Evolutionary conservation across 208 protist genomes (phyloP).

Genomic region (Tritrichomonas musculus): DNA sequence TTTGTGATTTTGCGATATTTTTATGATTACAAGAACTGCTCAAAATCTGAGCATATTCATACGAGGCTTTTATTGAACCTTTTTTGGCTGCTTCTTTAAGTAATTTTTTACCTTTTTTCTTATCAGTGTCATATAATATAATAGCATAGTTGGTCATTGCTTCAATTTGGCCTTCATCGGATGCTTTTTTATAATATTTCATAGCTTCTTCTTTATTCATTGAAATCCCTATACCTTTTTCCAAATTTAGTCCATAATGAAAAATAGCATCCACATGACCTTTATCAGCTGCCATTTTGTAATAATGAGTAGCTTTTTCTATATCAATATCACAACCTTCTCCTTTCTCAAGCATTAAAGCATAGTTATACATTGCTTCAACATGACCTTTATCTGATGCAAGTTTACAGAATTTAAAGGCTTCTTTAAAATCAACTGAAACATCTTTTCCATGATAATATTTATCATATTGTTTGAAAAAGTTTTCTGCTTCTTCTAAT

Average conservation of each 20-base stretch:
- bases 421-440: no score
- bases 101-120: no score
- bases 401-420: no score
- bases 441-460: no score
- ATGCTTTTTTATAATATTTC: background rate
- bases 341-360: background rate
- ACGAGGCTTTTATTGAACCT: background rate
- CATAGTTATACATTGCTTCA: background rate
- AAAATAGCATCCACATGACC: background rate
- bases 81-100: no score
- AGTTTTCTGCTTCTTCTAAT: no score
- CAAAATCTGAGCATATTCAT: background rate
- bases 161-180: no score
- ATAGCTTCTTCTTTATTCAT: background rate
- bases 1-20: background rate
- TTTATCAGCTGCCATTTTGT: background rate
- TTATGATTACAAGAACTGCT: background rate
- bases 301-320: background rate
- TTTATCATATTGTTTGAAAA: no score
- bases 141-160: background rate
- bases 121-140: background rate
- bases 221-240: background rate
- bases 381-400: background rate
- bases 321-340: background rate
- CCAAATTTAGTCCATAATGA: background rate